Conservation (phyloP, 2,329 filamentous ascomycete genomes). For the Cladophialophora carrionii region DNA sequence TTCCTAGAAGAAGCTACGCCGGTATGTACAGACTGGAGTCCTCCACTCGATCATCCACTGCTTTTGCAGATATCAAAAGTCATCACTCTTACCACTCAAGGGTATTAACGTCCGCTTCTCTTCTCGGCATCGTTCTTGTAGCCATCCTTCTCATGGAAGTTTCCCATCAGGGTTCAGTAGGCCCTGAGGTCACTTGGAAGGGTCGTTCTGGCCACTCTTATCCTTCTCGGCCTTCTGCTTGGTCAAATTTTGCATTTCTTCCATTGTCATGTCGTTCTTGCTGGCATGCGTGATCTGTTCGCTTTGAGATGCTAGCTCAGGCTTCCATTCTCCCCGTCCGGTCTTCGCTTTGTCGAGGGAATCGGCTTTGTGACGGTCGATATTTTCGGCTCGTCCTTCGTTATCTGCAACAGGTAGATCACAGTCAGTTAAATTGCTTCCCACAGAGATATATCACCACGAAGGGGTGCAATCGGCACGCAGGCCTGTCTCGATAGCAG, state of each 20-base stretch:
- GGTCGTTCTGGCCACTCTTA: neutral
- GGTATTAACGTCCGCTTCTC: neutral
- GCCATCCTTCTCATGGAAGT: neutral
- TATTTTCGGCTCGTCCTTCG: conserved; percentile 30
- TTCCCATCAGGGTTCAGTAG: neutral
- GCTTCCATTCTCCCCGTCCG: conserved; percentile 39
- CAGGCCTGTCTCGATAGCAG: neutral
- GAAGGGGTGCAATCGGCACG: neutral
- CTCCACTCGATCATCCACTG: neutral
- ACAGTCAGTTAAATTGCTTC: conserved; percentile 8
- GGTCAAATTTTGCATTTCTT: conserved; percentile 38
- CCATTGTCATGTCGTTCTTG: conserved; percentile 35
- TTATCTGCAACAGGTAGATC: conserved; percentile 22
- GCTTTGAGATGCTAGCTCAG: conserved; percentile 34
- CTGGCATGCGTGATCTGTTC: conserved; percentile 33
- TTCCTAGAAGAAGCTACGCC: conserved; percentile 1
- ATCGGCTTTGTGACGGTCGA: conserved; percentile 37
- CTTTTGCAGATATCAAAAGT: neutral
- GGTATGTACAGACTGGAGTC: conserved; percentile 6
- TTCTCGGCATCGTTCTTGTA: neutral
- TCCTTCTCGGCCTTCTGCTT: conserved; percentile 21
- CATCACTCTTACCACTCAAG: neutral
- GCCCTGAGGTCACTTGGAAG: neutral
- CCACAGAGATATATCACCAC: neutral
- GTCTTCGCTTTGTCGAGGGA: conserved; percentile 34